Evolutionary conservation across 108 stramenopile genomes (phyloP).

Genomic region (Cyclostephanos tholiformis): DNA sequence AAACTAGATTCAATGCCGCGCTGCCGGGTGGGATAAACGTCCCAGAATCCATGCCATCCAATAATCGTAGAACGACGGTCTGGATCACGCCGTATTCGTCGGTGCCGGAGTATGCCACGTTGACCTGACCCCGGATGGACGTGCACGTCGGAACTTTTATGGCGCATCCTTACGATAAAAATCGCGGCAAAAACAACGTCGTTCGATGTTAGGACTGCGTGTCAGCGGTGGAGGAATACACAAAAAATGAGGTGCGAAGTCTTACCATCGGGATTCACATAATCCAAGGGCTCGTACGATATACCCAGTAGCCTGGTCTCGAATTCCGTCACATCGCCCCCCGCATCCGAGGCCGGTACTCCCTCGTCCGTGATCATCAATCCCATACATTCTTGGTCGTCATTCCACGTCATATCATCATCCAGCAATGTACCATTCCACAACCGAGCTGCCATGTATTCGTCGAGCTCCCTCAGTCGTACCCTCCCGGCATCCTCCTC

Average conservation of each 20-base stretch:
- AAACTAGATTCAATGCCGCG: slow-evolving; percentile 31
- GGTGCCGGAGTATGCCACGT: slow-evolving; percentile 37
- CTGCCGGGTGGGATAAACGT: slow-evolving; percentile 13
- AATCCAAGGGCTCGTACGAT: slow-evolving; percentile 29
- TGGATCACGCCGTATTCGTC: slow-evolving; percentile 38
- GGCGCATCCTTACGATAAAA: slow-evolving; percentile 29
- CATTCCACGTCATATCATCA: slow-evolving; percentile 34
- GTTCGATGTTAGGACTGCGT: not conserved
- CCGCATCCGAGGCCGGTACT: not conserved
- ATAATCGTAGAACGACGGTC: slow-evolving; percentile 10
- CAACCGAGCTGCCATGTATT: slow-evolving; percentile 27
- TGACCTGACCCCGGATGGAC: slow-evolving; percentile 27
- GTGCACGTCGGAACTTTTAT: slow-evolving; percentile 28
- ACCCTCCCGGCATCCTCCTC: slow-evolving; percentile 1
- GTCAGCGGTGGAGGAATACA: not conserved
- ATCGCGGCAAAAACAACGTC: not conserved
- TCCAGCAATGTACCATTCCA: slow-evolving; percentile 32
- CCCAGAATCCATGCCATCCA: slow-evolving; percentile 31
- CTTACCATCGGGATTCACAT: slow-evolving; percentile 27
- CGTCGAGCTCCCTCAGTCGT: slow-evolving; percentile 16
- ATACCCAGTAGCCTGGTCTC: slow-evolving; percentile 32
- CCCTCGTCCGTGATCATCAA: slow-evolving; percentile 20
- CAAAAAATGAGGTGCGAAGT: not conserved
- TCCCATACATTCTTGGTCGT: slow-evolving; percentile 26
- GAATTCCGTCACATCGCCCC: not conserved